phyloP scores from a whole-genome alignment of 2,329 filamentous ascomycete genomes.

The Talaromyces sp. region DNA sequence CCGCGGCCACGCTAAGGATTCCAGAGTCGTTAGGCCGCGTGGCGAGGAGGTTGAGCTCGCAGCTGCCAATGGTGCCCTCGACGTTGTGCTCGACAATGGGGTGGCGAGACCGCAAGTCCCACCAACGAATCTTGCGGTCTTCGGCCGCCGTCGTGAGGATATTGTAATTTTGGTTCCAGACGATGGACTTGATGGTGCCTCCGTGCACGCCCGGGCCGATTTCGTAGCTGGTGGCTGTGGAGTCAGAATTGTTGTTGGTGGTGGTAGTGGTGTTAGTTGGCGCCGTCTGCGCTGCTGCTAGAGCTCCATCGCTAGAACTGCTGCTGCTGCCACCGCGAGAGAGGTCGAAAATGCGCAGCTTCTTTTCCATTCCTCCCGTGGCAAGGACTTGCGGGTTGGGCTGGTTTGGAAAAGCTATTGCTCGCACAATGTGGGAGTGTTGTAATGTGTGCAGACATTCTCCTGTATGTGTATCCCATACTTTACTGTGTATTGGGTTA shows the following conservation, averaged over 20 bases:
- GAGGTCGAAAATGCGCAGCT: conserved; percentile 87
- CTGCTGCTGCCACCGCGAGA: conserved; percentile 43
- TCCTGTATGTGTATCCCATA: conserved; percentile 95
- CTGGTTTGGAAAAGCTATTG: conserved; percentile 81
- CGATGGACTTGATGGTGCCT: conserved; percentile 89
- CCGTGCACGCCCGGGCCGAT: conserved; percentile 80
- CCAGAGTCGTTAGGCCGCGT: conserved; percentile 57
- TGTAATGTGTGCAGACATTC: conserved; percentile 81
- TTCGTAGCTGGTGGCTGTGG: conserved; percentile 67
- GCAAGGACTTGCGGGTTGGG: conserved; percentile 74
- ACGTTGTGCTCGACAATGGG: conserved; percentile 72
- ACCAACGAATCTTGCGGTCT: conserved; percentile 91
- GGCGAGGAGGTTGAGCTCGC: conserved; percentile 73
- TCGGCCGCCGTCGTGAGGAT: conserved; percentile 84
- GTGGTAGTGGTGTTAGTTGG: neutral
- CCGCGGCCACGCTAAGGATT: conserved; percentile 84
- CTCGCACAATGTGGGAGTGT: conserved; percentile 92
- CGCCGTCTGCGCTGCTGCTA: neutral
- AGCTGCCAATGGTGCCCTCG: conserved; percentile 82
- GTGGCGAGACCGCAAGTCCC: conserved; percentile 72
- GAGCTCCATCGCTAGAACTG: conserved; percentile 24
- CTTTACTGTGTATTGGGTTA: conserved; percentile 57
- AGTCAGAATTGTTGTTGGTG: conserved; percentile 7
- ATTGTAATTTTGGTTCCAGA: conserved; percentile 86
- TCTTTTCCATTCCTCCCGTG: conserved; percentile 94